phyloP scores from a whole-genome alignment of 768 basidiomycete species.

The Polyporus arcularius region DNA sequence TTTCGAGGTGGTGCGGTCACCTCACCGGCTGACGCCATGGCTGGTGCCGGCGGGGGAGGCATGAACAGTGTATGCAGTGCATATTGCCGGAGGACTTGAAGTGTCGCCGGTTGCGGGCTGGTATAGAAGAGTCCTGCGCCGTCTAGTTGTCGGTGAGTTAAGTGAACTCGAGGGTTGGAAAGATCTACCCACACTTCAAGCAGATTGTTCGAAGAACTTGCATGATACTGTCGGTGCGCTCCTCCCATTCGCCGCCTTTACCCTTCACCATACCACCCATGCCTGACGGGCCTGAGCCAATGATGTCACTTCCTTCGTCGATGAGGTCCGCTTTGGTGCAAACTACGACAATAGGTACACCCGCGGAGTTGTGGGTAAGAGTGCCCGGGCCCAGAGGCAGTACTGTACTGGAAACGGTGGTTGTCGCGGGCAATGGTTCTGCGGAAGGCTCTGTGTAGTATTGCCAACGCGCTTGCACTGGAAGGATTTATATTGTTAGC shows the following conservation, averaged over 20 bases:
- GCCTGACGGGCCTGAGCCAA: slow-evolving; percentile 69
- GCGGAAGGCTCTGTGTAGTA: slow-evolving; percentile 84
- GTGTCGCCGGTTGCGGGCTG: slow-evolving; percentile 74
- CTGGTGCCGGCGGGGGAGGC: slow-evolving; percentile 60
- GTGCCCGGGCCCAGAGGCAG: slow-evolving; percentile 85
- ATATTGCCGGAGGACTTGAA: slow-evolving; percentile 79
- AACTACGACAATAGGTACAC: slow-evolving; percentile 84
- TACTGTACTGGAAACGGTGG: slow-evolving; percentile 65
- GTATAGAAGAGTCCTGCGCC: slow-evolving; percentile 93
- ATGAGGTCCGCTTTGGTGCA: slow-evolving; percentile 95
- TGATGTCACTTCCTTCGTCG: slow-evolving; percentile 75
- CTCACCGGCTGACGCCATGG: slow-evolving; percentile 34
- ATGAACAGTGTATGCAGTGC: slow-evolving; percentile 80
- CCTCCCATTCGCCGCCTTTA: slow-evolving; percentile 93
- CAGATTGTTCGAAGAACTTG: slow-evolving; percentile 93
- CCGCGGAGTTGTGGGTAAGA: slow-evolving; percentile 82
- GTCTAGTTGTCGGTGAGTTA: slow-evolving; percentile 47
- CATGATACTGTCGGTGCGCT: slow-evolving; percentile 92
- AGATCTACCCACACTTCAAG: slow-evolving; percentile 72
- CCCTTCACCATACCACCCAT: slow-evolving; percentile 93
- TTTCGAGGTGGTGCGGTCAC: slow-evolving; percentile 60
- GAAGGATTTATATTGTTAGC: slow-evolving; percentile 3
- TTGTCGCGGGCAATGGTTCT: slow-evolving; percentile 62
- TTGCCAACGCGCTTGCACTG: slow-evolving; percentile 88
- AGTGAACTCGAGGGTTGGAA: not conserved